Evolutionary conservation across 2,329 filamentous ascomycete species (phyloP).

Genomic region (Alternaria triticimaculans): DNA sequence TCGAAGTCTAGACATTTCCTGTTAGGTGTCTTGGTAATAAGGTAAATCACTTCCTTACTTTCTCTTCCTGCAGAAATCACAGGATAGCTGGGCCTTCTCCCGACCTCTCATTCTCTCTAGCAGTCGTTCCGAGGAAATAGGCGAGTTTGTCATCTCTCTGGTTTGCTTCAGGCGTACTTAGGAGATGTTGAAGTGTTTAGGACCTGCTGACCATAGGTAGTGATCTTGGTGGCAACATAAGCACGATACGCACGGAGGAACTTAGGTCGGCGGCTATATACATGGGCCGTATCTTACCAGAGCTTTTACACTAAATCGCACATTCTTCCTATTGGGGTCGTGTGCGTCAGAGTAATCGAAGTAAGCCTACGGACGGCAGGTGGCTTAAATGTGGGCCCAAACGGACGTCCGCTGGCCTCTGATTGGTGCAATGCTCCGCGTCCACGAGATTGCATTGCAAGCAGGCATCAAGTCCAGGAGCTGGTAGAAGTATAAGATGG

Average conservation of each 20-base stretch:
- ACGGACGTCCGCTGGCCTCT: background rate
- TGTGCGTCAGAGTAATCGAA: background rate
- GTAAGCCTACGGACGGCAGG: background rate
- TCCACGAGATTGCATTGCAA: background rate
- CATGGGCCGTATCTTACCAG: background rate
- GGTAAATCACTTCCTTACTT: background rate
- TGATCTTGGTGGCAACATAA: background rate
- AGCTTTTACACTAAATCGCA: background rate
- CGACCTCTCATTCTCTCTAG: background rate
- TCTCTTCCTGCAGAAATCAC: background rate
- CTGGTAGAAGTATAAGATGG: background rate
- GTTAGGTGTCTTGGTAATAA: background rate
- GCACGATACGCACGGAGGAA: background rate
- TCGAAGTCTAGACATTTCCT: background rate
- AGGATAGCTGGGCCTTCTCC: background rate
- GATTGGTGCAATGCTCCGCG: background rate
- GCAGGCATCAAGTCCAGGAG: background rate
- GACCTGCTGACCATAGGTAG: background rate
- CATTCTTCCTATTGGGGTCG: background rate
- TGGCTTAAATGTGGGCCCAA: background rate
- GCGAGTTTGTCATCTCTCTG: background rate
- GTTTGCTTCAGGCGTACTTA: background rate
- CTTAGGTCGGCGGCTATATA: background rate
- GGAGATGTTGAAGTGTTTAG: background rate
- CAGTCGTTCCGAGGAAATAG: background rate